Base-by-base conservation (phyloP, 1,284 basidiomycete species). In the Neolentinus lepideus region DNA sequence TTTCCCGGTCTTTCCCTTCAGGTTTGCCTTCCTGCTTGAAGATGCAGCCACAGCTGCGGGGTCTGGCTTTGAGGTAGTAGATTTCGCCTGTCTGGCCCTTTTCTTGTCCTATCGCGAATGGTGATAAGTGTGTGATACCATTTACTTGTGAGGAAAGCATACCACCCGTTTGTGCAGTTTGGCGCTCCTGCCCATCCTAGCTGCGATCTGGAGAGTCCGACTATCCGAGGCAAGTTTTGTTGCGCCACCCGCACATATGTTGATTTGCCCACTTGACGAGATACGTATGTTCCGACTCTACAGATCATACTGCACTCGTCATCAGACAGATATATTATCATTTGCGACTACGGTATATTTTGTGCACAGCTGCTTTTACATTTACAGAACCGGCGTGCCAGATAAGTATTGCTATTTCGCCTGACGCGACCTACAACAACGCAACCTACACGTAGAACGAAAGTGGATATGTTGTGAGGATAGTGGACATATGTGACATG, bases 11-110 rank as follows among this genome's bases (percentile, higher is more conserved):
- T 69, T 74, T 6, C 67, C 61, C 58, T 76, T 77, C 56, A 84
- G 62, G 1, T 68, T 76, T 0, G 78, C 75, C 38, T 69, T 70
- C 60, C 79, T 83, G 66, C 70, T 75, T 50, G 66, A 62, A 6
- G 65, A 54, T 35, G 64, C 62, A 6, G 62, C 61, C 0, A 57
- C 53, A 1, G 60, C 54, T 12, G 57, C 51, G n/a, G 11, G 47
- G 9, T 55, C 56, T 6, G 51, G 14, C 14, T 52, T 27, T 50
- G 11, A 46, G 14, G 9, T 48, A 10, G 21, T 25, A 12, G 29
- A 38, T 53, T 14, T 46, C 53, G 62, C 36, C 16, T 64, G 53
- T 1, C 58, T 25, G 33, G 55, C 22, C 19, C 58, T 33, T 27
- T 56, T 56, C 11, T n/a, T 25, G 22, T 36, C 11, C 38, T 27